Base-by-base conservation (phyloP, 805 yeast genomes). In the Candida namnaoensis region DNA sequence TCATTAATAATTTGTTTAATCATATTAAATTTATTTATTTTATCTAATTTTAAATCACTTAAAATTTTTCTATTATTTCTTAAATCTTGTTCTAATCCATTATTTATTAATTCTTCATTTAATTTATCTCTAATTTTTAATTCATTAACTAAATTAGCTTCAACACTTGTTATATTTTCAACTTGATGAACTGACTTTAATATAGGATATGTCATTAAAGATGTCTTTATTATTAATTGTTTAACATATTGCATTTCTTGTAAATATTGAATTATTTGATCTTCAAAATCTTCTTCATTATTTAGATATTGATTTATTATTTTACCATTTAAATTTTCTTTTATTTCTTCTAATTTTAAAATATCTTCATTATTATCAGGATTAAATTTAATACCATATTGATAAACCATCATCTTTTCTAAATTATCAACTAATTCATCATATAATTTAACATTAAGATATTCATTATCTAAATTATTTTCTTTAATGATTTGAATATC, bases 371-470 rank as follows among this genome's bases (percentile, higher is more conserved):
- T 19, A 19, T 19, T 19, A 19, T 19, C 3, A 19, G 19, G 19
- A 19, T 19, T 19, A 3, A 19, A 19, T 19, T 19, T 19, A 19
- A 19, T 19, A 19, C 19, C 19, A 24, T 43, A 41, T 9, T 48
- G 40, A 15, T 36, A 36, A 7, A 41, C 35, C 41, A 61, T 43
- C 8, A 70, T 45, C 14, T 53, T 47, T 41, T 70, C 74, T 25
- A 68, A 40, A 0, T 56, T 45, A 14, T 46, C 38, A 5, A 66
- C 44, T 12, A 69, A 47, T 19, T 60, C 55, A n/a, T 49, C 45
- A 43, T 68, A 64, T 0, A 61, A 46, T 26, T 47, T 41, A 0
- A 61, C 64, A 41, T 68, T 66, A 43, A 5, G 7, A 13, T 8
- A 30, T 30, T 30, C 33, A 5, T 30, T 30, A 11, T 30, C n/a